Evolutionary conservation across 2,329 filamentous ascomycete species (phyloP).

Genomic region (Berkeleyomyces rouxiae): DNA sequence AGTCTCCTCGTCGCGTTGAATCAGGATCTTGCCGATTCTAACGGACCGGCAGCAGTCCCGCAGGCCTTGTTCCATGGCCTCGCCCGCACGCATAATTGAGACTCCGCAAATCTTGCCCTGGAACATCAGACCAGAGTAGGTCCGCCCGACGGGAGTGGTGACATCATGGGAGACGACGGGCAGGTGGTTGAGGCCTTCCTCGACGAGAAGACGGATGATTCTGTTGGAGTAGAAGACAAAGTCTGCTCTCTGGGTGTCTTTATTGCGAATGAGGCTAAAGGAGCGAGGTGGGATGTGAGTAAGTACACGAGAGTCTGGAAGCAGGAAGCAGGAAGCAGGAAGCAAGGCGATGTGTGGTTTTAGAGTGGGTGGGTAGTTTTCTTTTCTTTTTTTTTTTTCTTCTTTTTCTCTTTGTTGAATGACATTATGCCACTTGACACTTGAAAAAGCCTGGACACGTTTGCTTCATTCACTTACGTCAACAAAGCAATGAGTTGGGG

Average conservation of each 20-base stretch:
- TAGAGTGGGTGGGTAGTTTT: too few species aligned
- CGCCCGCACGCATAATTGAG: constrained; percentile 93
- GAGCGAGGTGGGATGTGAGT: neutral
- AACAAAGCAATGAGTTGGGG: constrained; percentile 93
- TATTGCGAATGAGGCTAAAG: constrained; percentile 81
- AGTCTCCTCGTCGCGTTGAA: constrained; percentile 94
- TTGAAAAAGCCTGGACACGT: too few species aligned
- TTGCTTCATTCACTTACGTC: constrained; percentile 50
- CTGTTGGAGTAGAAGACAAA: constrained; percentile 99
- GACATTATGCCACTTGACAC: too few species aligned
- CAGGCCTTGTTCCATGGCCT: constrained; percentile 95
- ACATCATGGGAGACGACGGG: constrained; percentile 79
- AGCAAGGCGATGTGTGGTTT: neutral
- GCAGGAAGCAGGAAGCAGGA: too few species aligned
- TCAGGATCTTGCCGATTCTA: constrained; percentile 93
- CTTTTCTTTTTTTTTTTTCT: too few species aligned
- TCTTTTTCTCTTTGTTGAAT: too few species aligned
- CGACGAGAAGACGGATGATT: constrained; percentile 89
- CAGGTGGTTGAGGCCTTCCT: constrained; percentile 92
- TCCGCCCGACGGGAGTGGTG: constrained; percentile 75
- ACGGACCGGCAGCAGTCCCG: constrained; percentile 96
- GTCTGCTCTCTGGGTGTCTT: constrained; percentile 75
- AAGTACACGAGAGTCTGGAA: neutral
- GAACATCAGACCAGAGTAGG: constrained; percentile 83
- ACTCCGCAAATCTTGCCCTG: constrained; percentile 98